Base-by-base conservation (phyloP, 495 filamentous ascomycete species). In the Viridothelium virens region DNA sequence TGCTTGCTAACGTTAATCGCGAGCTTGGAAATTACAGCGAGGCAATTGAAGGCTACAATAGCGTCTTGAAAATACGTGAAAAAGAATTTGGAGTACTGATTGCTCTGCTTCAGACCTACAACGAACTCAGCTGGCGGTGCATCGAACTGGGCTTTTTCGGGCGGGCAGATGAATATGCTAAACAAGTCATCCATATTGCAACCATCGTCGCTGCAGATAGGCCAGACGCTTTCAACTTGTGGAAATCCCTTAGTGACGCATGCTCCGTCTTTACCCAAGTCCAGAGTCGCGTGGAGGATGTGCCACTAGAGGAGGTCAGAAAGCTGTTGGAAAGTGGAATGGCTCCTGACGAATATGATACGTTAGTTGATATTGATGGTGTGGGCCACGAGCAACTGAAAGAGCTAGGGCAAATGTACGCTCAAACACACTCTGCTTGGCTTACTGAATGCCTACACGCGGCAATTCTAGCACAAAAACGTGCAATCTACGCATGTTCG, bases 1-100 rank as follows among this genome's bases (percentile, higher is more conserved):
- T 99, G 86, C 82, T 96, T n/a, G 93, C 92, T 2, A 97, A 99
- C 67, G 89, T 97, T 18, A 88, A 90, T 71, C 84, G 94, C 47
- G 94, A 97, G 74, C 81, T 97, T 41, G 91, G 92, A 10, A 87
- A 96, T 18, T 96, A 88, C 74, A 89, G 93, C 62, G 87, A 88
- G 39, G 90, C 94, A 10, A 89, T 93, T 68, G 70, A 77, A 12
- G 84, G 87, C 38, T 96, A 97, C 71, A 80, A 84, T 64, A 78
- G 82, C 10, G 89, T 97, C 14, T 78, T 96, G 62, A 73, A 76
- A 2, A 74, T 79, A 14, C 85, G 85, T 4, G 85, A 88, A 0
- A 78, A 79, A 25, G 94, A 99, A 71, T 88, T 91, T 68, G 94
- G 95, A 11, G 93, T 96, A 14, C 83, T 85, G 11, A 88, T 96